These are phyloP conservation scores for Phytophthora vignae DNA, from an alignment of 352 stramenopile species.

Conservation along the genomic window DNA sequence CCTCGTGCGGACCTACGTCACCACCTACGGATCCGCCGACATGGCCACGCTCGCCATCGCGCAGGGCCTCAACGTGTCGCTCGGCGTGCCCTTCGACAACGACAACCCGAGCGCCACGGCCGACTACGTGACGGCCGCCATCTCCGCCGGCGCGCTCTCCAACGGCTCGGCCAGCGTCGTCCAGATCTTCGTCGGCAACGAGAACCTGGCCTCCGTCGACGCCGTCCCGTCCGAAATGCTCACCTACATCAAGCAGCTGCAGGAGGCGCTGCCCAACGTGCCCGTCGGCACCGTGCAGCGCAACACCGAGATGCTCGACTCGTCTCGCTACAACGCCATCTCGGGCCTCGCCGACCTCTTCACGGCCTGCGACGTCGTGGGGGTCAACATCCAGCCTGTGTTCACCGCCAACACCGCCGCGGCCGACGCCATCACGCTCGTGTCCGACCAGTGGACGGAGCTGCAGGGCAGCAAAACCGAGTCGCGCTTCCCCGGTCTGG, in stretches of 20 bases:
- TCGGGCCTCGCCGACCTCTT: conserved; percentile 54
- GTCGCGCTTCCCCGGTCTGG: conserved; percentile 51
- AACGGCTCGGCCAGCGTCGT: conserved; percentile 45
- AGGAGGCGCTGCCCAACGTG: conserved; percentile 39
- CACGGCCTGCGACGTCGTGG: conserved; percentile 59
- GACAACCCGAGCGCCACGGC: conserved; percentile 38
- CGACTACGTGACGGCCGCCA: conserved; percentile 45
- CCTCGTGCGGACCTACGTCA: conserved; percentile 62
- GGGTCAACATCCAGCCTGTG: conserved; percentile 78
- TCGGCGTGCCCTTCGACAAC: conserved; percentile 58
- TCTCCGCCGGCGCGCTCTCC: conserved; percentile 39
- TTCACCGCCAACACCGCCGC: conserved; percentile 52
- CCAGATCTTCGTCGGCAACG: conserved; percentile 71
- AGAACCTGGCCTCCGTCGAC: conserved; percentile 52
- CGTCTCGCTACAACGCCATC: conserved; percentile 42
- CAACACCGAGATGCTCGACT: conserved; percentile 61
- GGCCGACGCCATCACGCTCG: conserved; percentile 50
- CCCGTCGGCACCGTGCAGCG: conserved; percentile 56
- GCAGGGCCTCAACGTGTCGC: conserved; percentile 54
- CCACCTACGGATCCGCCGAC: conserved; percentile 44
- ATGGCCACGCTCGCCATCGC: conserved; percentile 53
- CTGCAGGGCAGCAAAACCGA: conserved; percentile 45
- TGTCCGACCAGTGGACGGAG: conserved; percentile 53
- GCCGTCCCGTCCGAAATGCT: conserved; percentile 49
- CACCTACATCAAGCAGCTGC: conserved; percentile 50